Evolutionary conservation across 2,329 filamentous ascomycete genomes (phyloP).

Genomic region (Cladosporium oxysporum): DNA sequence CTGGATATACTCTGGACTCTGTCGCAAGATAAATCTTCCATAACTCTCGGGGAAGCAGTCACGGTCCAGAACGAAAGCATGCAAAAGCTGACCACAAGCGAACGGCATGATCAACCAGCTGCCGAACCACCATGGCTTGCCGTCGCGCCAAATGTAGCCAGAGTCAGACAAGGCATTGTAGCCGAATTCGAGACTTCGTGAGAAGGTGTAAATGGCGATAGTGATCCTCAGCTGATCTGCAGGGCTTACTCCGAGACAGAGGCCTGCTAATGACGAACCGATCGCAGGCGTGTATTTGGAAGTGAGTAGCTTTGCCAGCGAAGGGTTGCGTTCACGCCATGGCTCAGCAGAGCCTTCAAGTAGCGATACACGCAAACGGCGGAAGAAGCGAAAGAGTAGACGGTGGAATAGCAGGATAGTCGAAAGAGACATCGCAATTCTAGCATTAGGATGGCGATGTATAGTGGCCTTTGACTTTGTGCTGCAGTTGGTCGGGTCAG

Average conservation of each 20-base stretch:
- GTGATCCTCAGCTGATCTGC: slow-evolving; percentile 72
- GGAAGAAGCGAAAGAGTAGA: slow-evolving; percentile 86
- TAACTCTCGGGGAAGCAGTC: slow-evolving; percentile 58
- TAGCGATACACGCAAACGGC: slow-evolving; percentile 73
- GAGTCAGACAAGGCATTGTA: slow-evolving; percentile 82
- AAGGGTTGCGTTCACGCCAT: slow-evolving; percentile 81
- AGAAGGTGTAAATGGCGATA: slow-evolving; percentile 78
- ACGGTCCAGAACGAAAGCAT: slow-evolving; percentile 54
- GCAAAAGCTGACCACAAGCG: slow-evolving; percentile 51
- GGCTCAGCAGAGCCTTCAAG: slow-evolving; percentile 74
- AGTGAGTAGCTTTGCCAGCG: slow-evolving; percentile 71
- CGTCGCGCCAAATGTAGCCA: slow-evolving; percentile 50
- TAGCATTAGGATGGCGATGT: slow-evolving; percentile 58
- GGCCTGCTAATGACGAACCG: slow-evolving; percentile 84
- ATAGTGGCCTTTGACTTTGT: slow-evolving; percentile 2
- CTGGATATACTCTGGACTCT: slow-evolving; percentile 79
- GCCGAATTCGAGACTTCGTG: slow-evolving; percentile 78
- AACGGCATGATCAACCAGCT: slow-evolving; percentile 55
- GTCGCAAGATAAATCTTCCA: slow-evolving; percentile 65
- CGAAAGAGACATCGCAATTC: slow-evolving; percentile 80
- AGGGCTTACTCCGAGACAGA: slow-evolving; percentile 77
- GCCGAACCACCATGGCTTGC: slow-evolving; percentile 62
- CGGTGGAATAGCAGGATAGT: slow-evolving; percentile 86
- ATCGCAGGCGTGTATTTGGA: slow-evolving; percentile 83
- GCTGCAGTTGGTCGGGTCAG: not conserved